Conservation (phyloP, 2,329 filamentous ascomycete species). For the Pyricularia pennisetigena region DNA sequence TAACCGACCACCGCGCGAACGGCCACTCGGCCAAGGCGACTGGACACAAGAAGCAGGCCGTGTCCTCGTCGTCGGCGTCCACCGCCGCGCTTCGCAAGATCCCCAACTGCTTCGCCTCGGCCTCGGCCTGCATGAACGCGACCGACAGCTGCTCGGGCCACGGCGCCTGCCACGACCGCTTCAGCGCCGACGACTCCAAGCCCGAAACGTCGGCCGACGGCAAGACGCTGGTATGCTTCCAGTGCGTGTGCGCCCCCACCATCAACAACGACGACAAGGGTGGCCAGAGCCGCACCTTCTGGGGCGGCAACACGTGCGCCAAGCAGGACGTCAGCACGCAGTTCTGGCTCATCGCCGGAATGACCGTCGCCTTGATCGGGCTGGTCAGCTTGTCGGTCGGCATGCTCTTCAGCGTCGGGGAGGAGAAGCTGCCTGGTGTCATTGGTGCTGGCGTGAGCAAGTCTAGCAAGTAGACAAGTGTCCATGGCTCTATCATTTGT, state of each 20-base stretch:
- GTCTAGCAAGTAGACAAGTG: constrained; percentile 37
- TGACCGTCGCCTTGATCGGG: constrained; percentile 60
- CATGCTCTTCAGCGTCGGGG: constrained; percentile 73
- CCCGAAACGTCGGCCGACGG: constrained; percentile 23
- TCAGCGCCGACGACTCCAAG: constrained; percentile 25
- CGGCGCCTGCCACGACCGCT: constrained; percentile 65
- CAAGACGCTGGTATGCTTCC: constrained; percentile 49
- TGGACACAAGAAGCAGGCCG: constrained; percentile 6
- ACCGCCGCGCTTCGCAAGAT: constrained; percentile 33
- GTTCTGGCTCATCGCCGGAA: constrained; percentile 78
- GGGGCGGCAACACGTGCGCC: constrained; percentile 79
- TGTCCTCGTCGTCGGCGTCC: constrained; percentile 17
- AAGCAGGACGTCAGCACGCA: constrained; percentile 84
- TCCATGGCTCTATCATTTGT: neutral
- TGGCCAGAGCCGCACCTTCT: constrained; percentile 47
- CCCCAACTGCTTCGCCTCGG: constrained; percentile 64
- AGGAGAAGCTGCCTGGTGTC: constrained; percentile 82
- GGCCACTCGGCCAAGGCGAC: constrained; percentile 7
- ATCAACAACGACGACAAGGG: constrained; percentile 18
- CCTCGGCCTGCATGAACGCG: constrained; percentile 54
- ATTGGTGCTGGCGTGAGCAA: constrained; percentile 89
- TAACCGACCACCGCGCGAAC: constrained; percentile 13
- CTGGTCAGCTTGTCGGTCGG: constrained; percentile 63
- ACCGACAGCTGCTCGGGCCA: constrained; percentile 79
- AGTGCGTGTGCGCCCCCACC: constrained; percentile 64